phyloP scores from a whole-genome alignment of 148 eudicot genomes.

The Cornus suecica region DNA sequence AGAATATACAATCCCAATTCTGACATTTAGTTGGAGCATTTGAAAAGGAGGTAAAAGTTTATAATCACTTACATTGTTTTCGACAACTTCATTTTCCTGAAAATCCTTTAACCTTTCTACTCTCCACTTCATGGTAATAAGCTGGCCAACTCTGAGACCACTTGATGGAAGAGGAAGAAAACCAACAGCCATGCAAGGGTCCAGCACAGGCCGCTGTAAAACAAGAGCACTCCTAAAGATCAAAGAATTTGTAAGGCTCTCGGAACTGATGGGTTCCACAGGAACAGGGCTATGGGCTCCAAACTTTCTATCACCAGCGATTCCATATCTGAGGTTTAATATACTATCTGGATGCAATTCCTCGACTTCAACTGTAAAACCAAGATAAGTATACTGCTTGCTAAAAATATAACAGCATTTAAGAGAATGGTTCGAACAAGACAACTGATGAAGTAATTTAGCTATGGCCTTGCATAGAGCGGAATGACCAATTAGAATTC shows the following conservation, averaged over 20 bases:
- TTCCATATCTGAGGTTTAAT: conserved; percentile 66
- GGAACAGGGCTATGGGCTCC: conserved; percentile 84
- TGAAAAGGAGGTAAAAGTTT: background rate
- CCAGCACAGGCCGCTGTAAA: conserved; percentile 86
- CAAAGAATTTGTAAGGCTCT: conserved; percentile 36
- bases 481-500: no score
- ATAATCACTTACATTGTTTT: conserved; percentile 44
- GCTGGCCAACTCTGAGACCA: conserved; percentile 86
- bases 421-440: background rate
- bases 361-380: conserved; percentile 52
- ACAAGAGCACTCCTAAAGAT: conserved; percentile 77
- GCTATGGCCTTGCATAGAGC: background rate
- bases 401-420: background rate
- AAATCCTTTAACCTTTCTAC: conserved; percentile 83
- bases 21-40: background rate
- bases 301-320: conserved; percentile 60
- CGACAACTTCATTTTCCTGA: conserved; percentile 37
- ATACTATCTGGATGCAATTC: conserved; percentile 50
- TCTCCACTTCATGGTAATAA: conserved; percentile 89
- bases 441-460: no score
- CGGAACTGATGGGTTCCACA: conserved; percentile 26
- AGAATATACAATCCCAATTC: background rate
- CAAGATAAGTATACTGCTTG: conserved; percentile 11
- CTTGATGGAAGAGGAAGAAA: conserved; percentile 91
- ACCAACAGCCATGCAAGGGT: conserved; percentile 96